Evolutionary conservation across 73 alveolate species (phyloP), one percentile per base, ranked within the genome.

Genomic region (Halteria grandinella): DNA sequence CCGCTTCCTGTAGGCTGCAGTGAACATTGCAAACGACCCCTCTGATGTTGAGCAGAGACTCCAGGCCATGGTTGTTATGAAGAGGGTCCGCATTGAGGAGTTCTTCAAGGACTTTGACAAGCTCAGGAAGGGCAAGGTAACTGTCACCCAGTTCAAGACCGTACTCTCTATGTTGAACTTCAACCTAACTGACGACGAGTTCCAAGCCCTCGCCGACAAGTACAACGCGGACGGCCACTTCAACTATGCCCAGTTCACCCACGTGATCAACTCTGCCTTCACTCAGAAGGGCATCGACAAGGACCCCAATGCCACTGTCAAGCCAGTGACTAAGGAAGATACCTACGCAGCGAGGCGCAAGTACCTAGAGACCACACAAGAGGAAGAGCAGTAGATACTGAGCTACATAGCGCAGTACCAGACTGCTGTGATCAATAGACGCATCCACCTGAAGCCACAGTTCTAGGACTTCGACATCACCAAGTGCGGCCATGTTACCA

Each of bases 71-170:
- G 95, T 90, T 24, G 96, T 87, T 0, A 91, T 89, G 97, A 94
- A 89, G 79, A 40, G 96, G 47, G 81, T 94, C 47, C 85, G 98
- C 69, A 90, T 93, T 24, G 85, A 85, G 60, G 98, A 94, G 64
- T 94, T 94, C 84, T 91, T 89, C 86, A 89, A 91, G 75, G 98
- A 94, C 75, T 94, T 72, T 53, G 98, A 94, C 79, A 80, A 87
- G 31, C 74, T 94, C 14, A 89, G 98, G 76, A 94, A 93, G 69
- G 97, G 97, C 14, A 69, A 89, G 24, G 97, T 94, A 12, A 85
- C 96, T 2, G 48, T 27, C 28, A 45, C 44, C 27, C 90, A 91
- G 85, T 94, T 94, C 84, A 72, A 83, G 76, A 71, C 93, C 47
- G 87, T 92, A 27, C 85, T 95, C 32, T 82, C 92, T 23, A 78